Conservation (phyloP, 2,329 filamentous ascomycete genomes). For the Fusarium concolor region DNA sequence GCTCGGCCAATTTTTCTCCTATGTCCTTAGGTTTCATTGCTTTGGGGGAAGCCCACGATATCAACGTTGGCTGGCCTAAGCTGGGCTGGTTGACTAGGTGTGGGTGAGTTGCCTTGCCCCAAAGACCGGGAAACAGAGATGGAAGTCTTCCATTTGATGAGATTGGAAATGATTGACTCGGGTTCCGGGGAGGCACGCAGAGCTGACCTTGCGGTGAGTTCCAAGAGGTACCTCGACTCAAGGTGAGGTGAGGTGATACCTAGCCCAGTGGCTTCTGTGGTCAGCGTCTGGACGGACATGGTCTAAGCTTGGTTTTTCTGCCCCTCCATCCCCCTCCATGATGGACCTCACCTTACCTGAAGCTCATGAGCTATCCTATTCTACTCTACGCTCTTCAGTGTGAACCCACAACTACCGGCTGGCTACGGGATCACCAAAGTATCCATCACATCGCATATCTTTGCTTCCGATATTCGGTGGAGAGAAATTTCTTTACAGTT, state of each 20-base stretch:
- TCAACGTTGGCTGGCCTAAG: conserved; percentile 20
- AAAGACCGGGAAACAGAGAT: conserved; percentile 3
- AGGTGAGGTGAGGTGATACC: conserved; percentile 26
- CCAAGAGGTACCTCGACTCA: conserved; percentile 12
- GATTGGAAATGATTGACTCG: conserved; percentile 37
- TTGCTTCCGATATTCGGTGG: conserved; percentile 41
- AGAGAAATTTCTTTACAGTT: conserved; percentile 17
- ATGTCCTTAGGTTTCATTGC: conserved; percentile 1
- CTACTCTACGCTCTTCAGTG: conserved; percentile 25
- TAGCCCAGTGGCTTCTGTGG: conserved; percentile 34
- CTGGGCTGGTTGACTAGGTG: conserved; percentile 9
- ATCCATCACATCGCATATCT: conserved; percentile 21
- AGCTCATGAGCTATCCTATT: conserved; percentile 27
- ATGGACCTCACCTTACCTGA: conserved; percentile 21
- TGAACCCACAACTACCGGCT: conserved; percentile 34
- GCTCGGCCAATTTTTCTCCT: conserved; percentile 17
- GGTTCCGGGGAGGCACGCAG: conserved; percentile 28
- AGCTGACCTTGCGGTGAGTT: conserved; percentile 38
- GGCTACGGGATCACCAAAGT: conserved; percentile 32
- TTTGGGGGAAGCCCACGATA: conserved; percentile 18
- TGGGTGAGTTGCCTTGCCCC: conserved; percentile 11
- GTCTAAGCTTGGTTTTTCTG: conserved; percentile 29
- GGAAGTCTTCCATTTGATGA: conserved; percentile 27
- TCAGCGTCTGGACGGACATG: conserved; percentile 39
- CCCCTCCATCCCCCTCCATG: conserved; percentile 34